Base-by-base conservation (phyloP, 441 rosid species). In the Populus hybrid region DNA sequence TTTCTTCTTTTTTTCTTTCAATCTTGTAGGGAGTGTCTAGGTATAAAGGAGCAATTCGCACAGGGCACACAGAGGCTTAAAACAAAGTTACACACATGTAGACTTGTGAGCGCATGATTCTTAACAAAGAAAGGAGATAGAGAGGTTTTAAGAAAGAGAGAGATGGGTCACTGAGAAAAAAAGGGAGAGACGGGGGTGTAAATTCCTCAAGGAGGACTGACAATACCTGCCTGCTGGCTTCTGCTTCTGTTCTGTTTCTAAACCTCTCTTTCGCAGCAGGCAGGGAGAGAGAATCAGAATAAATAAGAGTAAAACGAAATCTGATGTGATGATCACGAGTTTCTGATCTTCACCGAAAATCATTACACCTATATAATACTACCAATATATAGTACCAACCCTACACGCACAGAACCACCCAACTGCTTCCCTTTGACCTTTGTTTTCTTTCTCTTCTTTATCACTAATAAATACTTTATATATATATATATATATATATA, bases 381-480 rank as follows among this genome's bases (percentile, higher is more conserved):
- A 7, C 63, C 63, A 24, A 14, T 14, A 63, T 59, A 21, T 11
- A n/a, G 42, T 63, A 14, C 4, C 2, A 20, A 1, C 23, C 9
- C 24, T 33, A 36, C 12, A 59, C 18, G 18, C 11, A 23, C 50
- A 23, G 21, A 50, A 50, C 26, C 45, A 81, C 23, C 84, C 90
- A 91, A 88, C 93, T 87, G 89, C 93, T 81, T 79, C 83, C 72
- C 89, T 88, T 93, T 91, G 98, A 93, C 98, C 93, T 87, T 81
- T 76, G 85, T 69, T 80, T 67, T 72, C 77, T 74, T 70, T 61
- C 73, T 68, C 73, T 71, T 70, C 72, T 40, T 40, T 40, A 40
- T 40, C 3, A 11, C 50, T 12, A 40, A 8, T 40, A 10, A 10
- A 3, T 2, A 11, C 16, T 12, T 1, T 23, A 0, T 23, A 23